These are phyloP conservation scores for Eimeria brunetti DNA, from an alignment of 169 alveolate genomes.

Conservation along the genomic window DNA sequence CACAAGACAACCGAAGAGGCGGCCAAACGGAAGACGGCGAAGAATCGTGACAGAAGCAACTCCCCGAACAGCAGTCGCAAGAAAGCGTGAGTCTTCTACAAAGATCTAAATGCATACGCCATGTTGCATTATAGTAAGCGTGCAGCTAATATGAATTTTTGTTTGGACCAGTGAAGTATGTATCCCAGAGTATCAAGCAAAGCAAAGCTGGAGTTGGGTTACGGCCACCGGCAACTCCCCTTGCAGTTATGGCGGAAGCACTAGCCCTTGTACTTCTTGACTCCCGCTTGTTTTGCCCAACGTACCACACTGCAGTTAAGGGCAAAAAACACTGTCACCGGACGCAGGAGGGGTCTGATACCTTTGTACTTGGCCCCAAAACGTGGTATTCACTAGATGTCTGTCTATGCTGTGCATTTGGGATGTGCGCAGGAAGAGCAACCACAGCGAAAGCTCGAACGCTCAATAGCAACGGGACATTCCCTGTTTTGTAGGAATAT, in stretches of 20 bases:
- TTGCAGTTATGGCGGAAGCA: background rate
- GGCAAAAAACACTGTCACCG: background rate
- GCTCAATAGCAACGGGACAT: background rate
- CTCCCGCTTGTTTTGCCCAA: background rate
- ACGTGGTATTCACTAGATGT: background rate
- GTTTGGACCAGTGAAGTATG: background rate
- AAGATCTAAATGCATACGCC: too few relatives aligned
- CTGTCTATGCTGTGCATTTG: background rate
- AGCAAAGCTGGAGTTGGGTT: background rate
- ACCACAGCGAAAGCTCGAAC: constrained; percentile 8
- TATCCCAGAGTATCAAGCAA: background rate
- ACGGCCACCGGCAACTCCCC: background rate
- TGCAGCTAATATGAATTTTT: background rate
- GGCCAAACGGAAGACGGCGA: constrained; percentile 35
- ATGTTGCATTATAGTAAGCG: background rate
- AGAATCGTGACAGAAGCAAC: constrained; percentile 52
- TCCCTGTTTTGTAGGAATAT: background rate
- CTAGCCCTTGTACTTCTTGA: background rate
- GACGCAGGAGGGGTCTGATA: background rate
- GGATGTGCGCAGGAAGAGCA: constrained; percentile 22
- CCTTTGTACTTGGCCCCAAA: background rate
- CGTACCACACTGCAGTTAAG: background rate
- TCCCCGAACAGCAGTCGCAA: constrained; percentile 63
- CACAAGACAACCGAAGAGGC: constrained; percentile 48
- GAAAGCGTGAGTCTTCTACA: constrained; percentile 32